Evolutionary conservation across 371 early-diverging fungal species (phyloP).

Genomic region (Rozella allomycis): DNA sequence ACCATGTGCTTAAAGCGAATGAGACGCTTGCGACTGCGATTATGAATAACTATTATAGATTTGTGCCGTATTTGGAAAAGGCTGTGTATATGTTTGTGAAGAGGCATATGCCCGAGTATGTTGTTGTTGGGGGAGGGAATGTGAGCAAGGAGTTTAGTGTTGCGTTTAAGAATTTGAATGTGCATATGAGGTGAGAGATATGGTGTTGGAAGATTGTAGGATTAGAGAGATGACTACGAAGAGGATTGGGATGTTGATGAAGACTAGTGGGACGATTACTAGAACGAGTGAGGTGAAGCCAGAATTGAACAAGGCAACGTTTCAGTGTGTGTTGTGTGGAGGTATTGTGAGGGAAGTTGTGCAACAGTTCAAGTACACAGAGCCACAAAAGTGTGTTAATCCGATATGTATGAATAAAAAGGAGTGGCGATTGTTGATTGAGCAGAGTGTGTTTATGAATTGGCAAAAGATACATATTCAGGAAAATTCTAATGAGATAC

Average conservation of each 20-base stretch:
- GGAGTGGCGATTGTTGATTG: slow-evolving; percentile 59
- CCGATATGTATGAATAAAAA: slow-evolving; percentile 66
- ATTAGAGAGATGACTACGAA: slow-evolving; percentile 72
- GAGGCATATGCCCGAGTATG: slow-evolving; percentile 39
- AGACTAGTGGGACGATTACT: slow-evolving; percentile 90
- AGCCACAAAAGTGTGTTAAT: slow-evolving; percentile 86
- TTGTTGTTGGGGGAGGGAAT: too few species aligned
- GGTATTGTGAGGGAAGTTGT: slow-evolving; percentile 57
- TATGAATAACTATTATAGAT: slow-evolving; percentile 50
- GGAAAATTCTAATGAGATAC: slow-evolving; percentile 93
- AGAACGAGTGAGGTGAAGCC: slow-evolving; percentile 95
- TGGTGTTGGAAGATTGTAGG: too few species aligned
- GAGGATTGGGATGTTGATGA: slow-evolving; percentile 62
- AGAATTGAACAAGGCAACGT: slow-evolving; percentile 79
- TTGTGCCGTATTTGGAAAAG: slow-evolving; percentile 59
- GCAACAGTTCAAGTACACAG: slow-evolving; percentile 93
- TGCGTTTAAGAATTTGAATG: too few species aligned
- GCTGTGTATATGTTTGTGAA: slow-evolving; percentile 57
- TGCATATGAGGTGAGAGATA: too few species aligned
- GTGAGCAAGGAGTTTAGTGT: too few species aligned
- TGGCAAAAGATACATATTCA: slow-evolving; percentile 97
- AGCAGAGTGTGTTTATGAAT: slow-evolving; percentile 78
- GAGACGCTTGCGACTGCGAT: slow-evolving; percentile 42
- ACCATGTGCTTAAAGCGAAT: slow-evolving; percentile 38
- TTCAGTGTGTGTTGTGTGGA: slow-evolving; percentile 77